phyloP scores from a whole-genome alignment of 2,329 filamentous ascomycete species.

The Fusarium miscanthi region DNA sequence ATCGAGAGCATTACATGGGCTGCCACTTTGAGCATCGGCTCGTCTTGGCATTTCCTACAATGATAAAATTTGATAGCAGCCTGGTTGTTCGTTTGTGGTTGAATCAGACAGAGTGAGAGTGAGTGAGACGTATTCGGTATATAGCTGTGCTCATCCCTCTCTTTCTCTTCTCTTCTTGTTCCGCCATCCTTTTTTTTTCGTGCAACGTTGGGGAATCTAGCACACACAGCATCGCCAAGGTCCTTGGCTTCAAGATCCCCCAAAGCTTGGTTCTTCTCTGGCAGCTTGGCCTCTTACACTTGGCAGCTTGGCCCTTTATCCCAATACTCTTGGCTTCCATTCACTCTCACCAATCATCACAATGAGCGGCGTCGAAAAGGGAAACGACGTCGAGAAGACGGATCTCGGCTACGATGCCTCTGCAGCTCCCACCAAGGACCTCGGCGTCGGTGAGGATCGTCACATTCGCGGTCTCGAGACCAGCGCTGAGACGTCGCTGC shows the following conservation, averaged over 20 bases:
- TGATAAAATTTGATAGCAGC: neutral
- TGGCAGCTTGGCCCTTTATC: conserved; percentile 21
- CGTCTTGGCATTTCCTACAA: conserved; percentile 21
- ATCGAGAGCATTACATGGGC: conserved; percentile 20
- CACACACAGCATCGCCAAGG: conserved; percentile 13
- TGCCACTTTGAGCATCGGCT: conserved; percentile 40
- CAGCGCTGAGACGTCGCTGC: conserved; percentile 59
- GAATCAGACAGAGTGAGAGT: neutral
- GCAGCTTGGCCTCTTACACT: conserved; percentile 15
- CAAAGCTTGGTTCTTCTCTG: conserved; percentile 20
- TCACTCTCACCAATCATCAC: neutral
- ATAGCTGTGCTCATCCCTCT: conserved; percentile 17
- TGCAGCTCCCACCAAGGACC: conserved; percentile 15
- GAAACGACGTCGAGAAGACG: conserved; percentile 43
- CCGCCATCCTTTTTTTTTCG: neutral
- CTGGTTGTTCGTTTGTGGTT: neutral
- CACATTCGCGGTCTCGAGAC: conserved; percentile 63
- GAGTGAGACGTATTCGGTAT: conserved; percentile 11
- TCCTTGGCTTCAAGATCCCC: conserved; percentile 1
- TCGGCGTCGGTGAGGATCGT: conserved; percentile 41
- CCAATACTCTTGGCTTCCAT: neutral
- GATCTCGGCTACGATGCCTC: conserved; percentile 39
- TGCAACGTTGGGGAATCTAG: conserved; percentile 19
- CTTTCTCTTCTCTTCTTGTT: neutral
- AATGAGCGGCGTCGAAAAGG: conserved; percentile 25